Base-by-base conservation (phyloP, 495 filamentous ascomycete species). In the Lasiosphaeria hispida region DNA sequence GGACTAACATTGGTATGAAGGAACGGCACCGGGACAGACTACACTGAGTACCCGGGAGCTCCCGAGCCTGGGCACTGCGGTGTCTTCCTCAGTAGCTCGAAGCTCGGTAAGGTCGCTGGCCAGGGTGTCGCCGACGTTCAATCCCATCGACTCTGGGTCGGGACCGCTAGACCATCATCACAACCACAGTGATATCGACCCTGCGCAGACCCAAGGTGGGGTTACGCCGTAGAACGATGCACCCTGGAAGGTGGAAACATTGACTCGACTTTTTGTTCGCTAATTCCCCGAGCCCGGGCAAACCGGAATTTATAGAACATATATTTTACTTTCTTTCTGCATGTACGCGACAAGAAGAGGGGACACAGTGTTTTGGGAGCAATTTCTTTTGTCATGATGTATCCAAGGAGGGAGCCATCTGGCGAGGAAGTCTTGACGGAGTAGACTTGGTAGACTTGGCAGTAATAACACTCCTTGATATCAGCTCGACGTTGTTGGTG, bases 131-230 rank as follows among this genome's bases (percentile, higher is more conserved):
- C 47, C 61, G 3, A 47, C 56, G 13, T 52, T 34, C 18, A 65
- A 60, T 48, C 62, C 65, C 6, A 45, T 70, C 30, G 53, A 68
- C 40, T 48, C 55, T 7, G 67, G 67, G 13, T 15, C 47, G 17
- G 65, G 62, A 30, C 38, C 48, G 15, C 38, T 70, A 23, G 67
- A 70, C 13, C 67, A 68, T 36, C 67, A 68, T 41, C 67, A 68
- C 41, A 61, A 61, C 52, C 44, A 57, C 8, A 57, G 47, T 35
- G 44, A 58, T 3, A 10, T 53, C 11, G 39, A 17, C n/a, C 37
- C 49, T 13, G 39, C 4, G 14, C 11, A 41, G 10, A 13, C 47
- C 30, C 30, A 45, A 45, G 17, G 2, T 30, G 23, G 43, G 43
- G 1, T 4, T 45, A 13, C 43, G 43, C 13, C 10, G 15, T 14